Percentiles rank a stretch among this genome's conserved stretches.
Conservation (phyloP, 2,329 filamentous ascomycete genomes). For the Biscogniauxia marginata region DNA sequence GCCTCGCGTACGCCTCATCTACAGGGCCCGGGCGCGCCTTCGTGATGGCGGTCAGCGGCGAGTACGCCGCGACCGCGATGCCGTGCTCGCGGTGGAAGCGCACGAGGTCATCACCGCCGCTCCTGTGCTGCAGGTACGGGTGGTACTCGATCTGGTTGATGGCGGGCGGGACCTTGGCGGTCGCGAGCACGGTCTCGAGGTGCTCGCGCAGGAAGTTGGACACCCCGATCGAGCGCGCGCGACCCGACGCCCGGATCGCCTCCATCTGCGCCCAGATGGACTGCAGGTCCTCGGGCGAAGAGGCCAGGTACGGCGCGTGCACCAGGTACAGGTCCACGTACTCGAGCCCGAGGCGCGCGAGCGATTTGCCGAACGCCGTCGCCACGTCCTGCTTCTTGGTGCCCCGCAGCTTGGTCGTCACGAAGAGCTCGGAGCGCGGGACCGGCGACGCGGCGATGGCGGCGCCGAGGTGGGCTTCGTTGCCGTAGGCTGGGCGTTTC, state of each 20-base stretch:
- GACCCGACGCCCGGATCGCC: conserved; percentile 64
- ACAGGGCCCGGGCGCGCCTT: conserved; percentile 53
- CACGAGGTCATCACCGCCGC: too few relatives aligned
- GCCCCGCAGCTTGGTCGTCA: conserved; percentile 59
- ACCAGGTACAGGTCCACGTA: conserved; percentile 73
- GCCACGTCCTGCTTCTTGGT: conserved; percentile 39
- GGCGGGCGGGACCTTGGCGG: conserved; percentile 61
- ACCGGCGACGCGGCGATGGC: conserved; percentile 68
- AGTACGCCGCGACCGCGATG: conserved; percentile 58
- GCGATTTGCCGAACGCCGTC: conserved; percentile 56
- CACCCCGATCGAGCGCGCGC: conserved; percentile 70
- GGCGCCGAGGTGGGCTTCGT: conserved; percentile 67
- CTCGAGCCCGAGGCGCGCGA: conserved; percentile 64
- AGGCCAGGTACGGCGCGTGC: conserved; percentile 56
- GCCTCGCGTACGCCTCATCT: conserved; percentile 46
- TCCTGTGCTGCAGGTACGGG: conserved; percentile 68
- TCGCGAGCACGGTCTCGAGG: conserved; percentile 55
- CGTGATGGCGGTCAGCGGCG: conserved; percentile 46
- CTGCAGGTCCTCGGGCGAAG: conserved; percentile 53
- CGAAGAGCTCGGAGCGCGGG: conserved; percentile 66
- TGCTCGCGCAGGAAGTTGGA: conserved; percentile 67
- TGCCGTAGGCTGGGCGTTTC: conserved; percentile 50
- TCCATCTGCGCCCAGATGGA: conserved; percentile 59
- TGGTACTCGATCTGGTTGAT: conserved; percentile 83
- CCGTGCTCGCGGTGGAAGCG: conserved; percentile 55